Conservation (phyloP, 2,329 filamentous ascomycete species). For the Sporothrix mexicana region DNA sequence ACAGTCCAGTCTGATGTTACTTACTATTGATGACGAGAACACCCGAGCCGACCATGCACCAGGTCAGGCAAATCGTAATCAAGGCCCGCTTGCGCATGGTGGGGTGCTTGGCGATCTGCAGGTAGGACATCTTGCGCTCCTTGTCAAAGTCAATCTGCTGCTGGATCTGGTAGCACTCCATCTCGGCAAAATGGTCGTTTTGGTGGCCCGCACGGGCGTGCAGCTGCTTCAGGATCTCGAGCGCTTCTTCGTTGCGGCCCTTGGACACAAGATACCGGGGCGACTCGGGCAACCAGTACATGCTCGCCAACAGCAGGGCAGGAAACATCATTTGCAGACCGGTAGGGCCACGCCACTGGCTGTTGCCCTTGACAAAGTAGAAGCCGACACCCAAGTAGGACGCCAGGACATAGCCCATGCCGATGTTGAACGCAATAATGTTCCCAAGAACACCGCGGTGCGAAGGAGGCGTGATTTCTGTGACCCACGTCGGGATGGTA, state of each 20-base stretch:
- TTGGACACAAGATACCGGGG: conserved; percentile 41
- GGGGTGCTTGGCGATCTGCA: background rate
- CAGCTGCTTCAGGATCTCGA: conserved; percentile 38
- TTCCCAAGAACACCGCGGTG: conserved; percentile 32
- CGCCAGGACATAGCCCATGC: conserved; percentile 46
- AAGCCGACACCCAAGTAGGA: conserved; percentile 33
- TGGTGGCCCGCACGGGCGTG: conserved; percentile 56
- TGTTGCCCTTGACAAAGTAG: conserved; percentile 30
- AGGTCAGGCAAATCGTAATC: background rate
- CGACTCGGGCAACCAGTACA: conserved; percentile 45
- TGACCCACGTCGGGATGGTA: conserved; percentile 38
- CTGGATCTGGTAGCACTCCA: conserved; percentile 23
- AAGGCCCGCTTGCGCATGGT: conserved; percentile 6
- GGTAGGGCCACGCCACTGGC: conserved; percentile 47
- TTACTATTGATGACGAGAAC: background rate
- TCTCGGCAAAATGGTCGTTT: background rate
- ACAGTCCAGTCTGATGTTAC: too few relatives aligned
- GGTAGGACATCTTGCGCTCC: background rate
- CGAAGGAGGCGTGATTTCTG: conserved; percentile 47
- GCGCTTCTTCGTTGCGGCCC: conserved; percentile 39
- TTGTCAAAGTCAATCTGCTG: conserved; percentile 18
- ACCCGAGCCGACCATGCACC: background rate
- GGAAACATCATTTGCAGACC: conserved; percentile 44
- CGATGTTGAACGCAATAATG: conserved; percentile 43
- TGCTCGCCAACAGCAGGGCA: conserved; percentile 10